Evolutionary conservation across 2,329 filamentous ascomycete species (phyloP), one percentile per base, ranked within the genome.

Genomic region (Aaosphaeria arxii): DNA sequence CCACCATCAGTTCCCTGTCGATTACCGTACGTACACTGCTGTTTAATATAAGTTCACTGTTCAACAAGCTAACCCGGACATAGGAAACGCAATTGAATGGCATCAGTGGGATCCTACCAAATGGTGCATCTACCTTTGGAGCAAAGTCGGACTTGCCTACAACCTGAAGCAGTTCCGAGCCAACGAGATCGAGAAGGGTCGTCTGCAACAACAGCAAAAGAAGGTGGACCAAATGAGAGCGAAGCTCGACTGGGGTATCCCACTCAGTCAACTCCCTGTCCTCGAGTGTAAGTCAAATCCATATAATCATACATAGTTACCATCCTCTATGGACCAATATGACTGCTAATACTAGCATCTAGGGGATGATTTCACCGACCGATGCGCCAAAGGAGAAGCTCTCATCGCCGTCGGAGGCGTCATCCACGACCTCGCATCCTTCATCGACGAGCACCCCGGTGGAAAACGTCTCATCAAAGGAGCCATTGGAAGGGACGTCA

Each of bases 81-180:
- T 36, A 62, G 59, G 68, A 39, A 72, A 72, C 36, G 69, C 70
- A 7, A 71, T 72, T 13, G 44, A 52, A 17, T 68, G 64, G 64
- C 61, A 67, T 50, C 64, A 69, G 47, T 72, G 71, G 46, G 70
- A 72, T 43, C 70, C 70, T 5, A 72, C 70, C 2, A 72, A 72
- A 53, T 72, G 70, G 70, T 59, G 60, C 41, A 72, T 72, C 52
- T 71, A 57, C 52, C 47, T 56, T 35, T 58, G 63, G 50, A 64
- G 62, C 47, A 57, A 60, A 38, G 55, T 61, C 17, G 62, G 64
- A 7, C 53, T 67, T 29, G 59, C 68, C 33, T 66, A 64, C 54
- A 62, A 70, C 46, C 61, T 72, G 39, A 72, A 72, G 51, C 64
- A 65, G 31, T 72, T 72, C 59, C 63, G 67, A 45, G 51, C 60